phyloP scores from a whole-genome alignment of 2,329 filamentous ascomycete genomes.

The Cercospora sp. region DNA sequence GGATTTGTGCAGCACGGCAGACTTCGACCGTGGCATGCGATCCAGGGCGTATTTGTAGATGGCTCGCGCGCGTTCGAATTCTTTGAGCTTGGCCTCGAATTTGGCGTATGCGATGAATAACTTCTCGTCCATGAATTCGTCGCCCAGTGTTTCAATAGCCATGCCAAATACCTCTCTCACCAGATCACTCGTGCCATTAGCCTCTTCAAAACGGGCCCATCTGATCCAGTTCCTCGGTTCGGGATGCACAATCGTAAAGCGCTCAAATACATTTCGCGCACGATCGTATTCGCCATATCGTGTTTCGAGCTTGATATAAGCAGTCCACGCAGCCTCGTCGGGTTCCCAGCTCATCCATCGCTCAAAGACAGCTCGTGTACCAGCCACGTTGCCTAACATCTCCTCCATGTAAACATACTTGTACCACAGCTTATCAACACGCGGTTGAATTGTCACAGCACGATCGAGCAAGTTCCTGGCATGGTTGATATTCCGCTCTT shows the following conservation, averaged over 20 bases:
- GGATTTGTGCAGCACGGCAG: conserved; percentile 80
- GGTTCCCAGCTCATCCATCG: conserved; percentile 99
- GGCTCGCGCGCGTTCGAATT: conserved; percentile 87
- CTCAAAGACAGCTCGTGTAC: conserved; percentile 91
- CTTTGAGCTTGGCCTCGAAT: conserved; percentile 91
- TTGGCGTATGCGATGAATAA: conserved; percentile 94
- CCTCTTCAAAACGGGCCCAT: conserved; percentile 96
- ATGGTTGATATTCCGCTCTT: conserved; percentile 92
- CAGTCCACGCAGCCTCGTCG: conserved; percentile 90
- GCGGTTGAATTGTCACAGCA: conserved; percentile 86
- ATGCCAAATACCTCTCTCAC: conserved; percentile 89
- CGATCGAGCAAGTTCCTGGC: conserved; percentile 91
- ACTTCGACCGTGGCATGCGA: conserved; percentile 83
- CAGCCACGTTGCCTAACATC: conserved; percentile 90
- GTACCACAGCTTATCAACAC: conserved; percentile 97
- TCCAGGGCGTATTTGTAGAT: conserved; percentile 98
- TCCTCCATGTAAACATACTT: conserved; percentile 99
- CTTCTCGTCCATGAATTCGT: conserved; percentile 94
- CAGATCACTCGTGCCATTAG: conserved; percentile 85
- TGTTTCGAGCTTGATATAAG: conserved; percentile 97
- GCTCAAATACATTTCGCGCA: conserved; percentile 84
- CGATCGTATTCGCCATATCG: conserved; percentile 88
- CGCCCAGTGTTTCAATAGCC: conserved; percentile 84
- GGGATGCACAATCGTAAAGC: conserved; percentile 89
- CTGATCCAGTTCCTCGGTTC: conserved; percentile 98